phyloP scores from a whole-genome alignment of 2,329 filamentous ascomycete species.

The Hymenoscyphus scutula region DNA sequence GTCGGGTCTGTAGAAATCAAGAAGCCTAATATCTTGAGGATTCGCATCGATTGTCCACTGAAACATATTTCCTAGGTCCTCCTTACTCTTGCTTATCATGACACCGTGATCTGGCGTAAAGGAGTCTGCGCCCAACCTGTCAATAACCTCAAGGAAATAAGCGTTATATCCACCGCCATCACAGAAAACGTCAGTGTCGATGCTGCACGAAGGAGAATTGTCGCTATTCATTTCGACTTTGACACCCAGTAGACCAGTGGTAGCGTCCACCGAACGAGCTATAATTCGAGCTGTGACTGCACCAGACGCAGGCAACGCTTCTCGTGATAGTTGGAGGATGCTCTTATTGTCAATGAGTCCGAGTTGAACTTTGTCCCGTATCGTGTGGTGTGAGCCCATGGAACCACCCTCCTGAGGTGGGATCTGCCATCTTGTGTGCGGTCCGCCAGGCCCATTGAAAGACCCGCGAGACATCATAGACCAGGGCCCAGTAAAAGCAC shows the following conservation, averaged over 20 bases:
- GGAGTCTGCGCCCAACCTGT: constrained; percentile 20
- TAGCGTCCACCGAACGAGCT: constrained; percentile 16
- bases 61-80: constrained; percentile 8
- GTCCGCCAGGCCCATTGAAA: constrained; percentile 23
- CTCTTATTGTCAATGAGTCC: constrained; percentile 16
- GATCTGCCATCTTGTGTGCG: constrained; percentile 23
- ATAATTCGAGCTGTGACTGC: constrained; percentile 13
- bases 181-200: constrained; percentile 16
- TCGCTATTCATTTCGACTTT: constrained; percentile 14
- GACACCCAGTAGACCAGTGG: constrained; percentile 16
- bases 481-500: constrained; percentile 17
- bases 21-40: constrained; percentile 19
- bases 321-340: constrained; percentile 16
- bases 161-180: constrained; percentile 19
- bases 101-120: constrained; percentile 20
- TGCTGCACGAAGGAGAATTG: constrained; percentile 12
- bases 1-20: constrained; percentile 20
- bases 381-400: constrained; percentile 19
- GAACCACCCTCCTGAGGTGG: constrained; percentile 18
- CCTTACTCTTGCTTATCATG: constrained; percentile 20
- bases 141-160: constrained; percentile 19
- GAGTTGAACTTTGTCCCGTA: constrained; percentile 20
- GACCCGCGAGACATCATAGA: constrained; percentile 21
- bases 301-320: constrained; percentile 15
- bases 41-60: constrained; percentile 22